These are phyloP conservation scores for Phaffia australis DNA, from an alignment of 768 basidiomycete genomes.

Conservation along the genomic window DNA sequence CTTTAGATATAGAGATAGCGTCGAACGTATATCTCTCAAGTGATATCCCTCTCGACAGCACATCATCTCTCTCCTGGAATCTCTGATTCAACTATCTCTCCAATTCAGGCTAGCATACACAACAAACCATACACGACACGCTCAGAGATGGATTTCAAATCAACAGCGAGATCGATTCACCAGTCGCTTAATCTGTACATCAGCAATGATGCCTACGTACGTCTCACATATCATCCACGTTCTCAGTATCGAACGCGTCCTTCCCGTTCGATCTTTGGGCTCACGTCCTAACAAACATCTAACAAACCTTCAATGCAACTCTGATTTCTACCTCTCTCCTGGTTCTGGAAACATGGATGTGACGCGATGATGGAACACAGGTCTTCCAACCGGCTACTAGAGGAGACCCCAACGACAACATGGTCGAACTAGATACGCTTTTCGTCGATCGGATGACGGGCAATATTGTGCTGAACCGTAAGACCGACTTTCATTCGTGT, in stretches of 20 bases:
- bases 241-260: conserved; percentile 1
- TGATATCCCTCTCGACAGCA: too few relatives aligned
- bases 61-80: too few relatives aligned
- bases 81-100: too few relatives aligned
- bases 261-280: conserved; percentile 32
- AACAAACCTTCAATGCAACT: conserved; percentile 22
- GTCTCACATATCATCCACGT: background rate
- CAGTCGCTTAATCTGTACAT: conserved; percentile 38
- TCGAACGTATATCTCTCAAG: too few relatives aligned
- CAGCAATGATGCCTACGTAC: conserved; percentile 31
- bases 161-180: conserved; percentile 26
- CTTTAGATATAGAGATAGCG: too few relatives aligned
- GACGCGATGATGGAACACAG: background rate
- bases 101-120: too few relatives aligned
- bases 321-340: too few relatives aligned
- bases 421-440: conserved; percentile 34
- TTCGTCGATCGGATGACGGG: conserved; percentile 38
- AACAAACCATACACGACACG: too few relatives aligned
- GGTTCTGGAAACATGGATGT: background rate
- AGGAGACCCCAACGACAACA: background rate
- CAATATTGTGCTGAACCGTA: conserved; percentile 39
- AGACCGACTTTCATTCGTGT: conserved; percentile 22
- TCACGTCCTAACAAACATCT: conserved; percentile 31
- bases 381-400: too few relatives aligned
- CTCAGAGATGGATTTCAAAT: too few relatives aligned